A percentile compares a stretch with the other conserved stretches of the same genome.
These are phyloP conservation scores for Daldinia bambusicola DNA, from an alignment of 495 filamentous ascomycete species.

Conservation along the genomic window DNA sequence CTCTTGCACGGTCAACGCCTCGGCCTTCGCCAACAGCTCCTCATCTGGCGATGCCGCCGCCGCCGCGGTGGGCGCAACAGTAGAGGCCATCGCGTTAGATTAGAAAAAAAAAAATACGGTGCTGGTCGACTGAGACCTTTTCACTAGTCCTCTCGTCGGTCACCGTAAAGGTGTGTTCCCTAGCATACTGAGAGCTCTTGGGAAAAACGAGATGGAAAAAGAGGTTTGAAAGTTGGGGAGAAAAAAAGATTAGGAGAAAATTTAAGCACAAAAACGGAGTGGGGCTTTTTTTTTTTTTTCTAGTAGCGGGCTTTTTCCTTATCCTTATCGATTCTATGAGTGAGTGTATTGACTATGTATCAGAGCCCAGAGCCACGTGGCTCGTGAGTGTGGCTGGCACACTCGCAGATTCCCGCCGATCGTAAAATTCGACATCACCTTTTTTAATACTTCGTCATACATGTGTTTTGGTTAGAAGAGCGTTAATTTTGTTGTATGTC, in stretches of 20 bases:
- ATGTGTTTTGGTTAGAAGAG: background rate
- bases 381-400: too few species aligned
- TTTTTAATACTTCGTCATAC: background rate
- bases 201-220: constrained; percentile 16
- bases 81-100: constrained; percentile 28
- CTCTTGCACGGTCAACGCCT: constrained; percentile 45
- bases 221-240: background rate
- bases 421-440: constrained; percentile 20
- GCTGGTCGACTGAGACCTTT: constrained; percentile 2
- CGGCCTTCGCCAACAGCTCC: constrained; percentile 39
- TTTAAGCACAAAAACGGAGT: constrained; percentile 19
- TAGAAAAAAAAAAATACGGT: constrained; percentile 1
- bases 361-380: too few species aligned
- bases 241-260: constrained; percentile 23
- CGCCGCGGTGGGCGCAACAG: constrained; percentile 6
- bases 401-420: background rate
- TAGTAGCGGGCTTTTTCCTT: background rate
- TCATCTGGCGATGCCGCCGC: constrained; percentile 35
- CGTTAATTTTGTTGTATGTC: background rate
- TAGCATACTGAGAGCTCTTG: constrained; percentile 37
- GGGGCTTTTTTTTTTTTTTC: constrained; percentile 18
- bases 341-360: too few species aligned
- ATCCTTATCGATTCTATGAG: constrained; percentile 38
- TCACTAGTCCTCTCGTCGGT: constrained; percentile 10
- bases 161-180: constrained; percentile 18